Conservation (phyloP, 2,329 filamentous ascomycete species). For the Fusarium torreyae region DNA sequence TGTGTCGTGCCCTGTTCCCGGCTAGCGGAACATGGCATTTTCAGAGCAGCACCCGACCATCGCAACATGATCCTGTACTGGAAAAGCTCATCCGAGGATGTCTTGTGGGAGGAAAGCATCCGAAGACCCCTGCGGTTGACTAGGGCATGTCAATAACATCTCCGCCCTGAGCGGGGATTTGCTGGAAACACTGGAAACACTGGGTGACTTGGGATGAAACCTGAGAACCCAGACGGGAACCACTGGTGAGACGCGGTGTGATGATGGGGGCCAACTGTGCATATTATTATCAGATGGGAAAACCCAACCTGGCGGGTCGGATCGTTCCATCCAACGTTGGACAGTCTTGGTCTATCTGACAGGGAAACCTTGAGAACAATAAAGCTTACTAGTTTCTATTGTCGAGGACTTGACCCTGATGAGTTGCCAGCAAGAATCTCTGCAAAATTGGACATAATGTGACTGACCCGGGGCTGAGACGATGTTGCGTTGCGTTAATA, state of each 20-base stretch:
- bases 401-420: not conserved
- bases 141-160: conserved; percentile 2
- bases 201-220: conserved; percentile 43
- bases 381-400: not conserved
- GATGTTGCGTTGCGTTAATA: conserved; percentile 5
- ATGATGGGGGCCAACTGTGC: not conserved
- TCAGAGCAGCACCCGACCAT: conserved; percentile 3
- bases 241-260: conserved; percentile 12
- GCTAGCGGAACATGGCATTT: conserved; percentile 22
- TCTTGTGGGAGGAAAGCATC: conserved; percentile 35
- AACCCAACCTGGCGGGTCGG: conserved; percentile 28
- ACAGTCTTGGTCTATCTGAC: conserved; percentile 10
- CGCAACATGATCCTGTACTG: conserved; percentile 28
- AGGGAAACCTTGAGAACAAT: not conserved
- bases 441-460: conserved; percentile 10
- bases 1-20: conserved; percentile 20
- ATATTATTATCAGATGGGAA: conserved; percentile 11
- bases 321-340: conserved; percentile 12
- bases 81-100: conserved; percentile 35
- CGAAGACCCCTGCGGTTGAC: conserved; percentile 30
- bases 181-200: conserved; percentile 33
- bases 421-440: not conserved
- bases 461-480: not conserved
- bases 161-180: conserved; percentile 2
- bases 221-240: conserved; percentile 9